Evolutionary conservation across 192 early-diverging fungal genomes (phyloP).

Genomic region (Chytriomyces hyalinus): DNA sequence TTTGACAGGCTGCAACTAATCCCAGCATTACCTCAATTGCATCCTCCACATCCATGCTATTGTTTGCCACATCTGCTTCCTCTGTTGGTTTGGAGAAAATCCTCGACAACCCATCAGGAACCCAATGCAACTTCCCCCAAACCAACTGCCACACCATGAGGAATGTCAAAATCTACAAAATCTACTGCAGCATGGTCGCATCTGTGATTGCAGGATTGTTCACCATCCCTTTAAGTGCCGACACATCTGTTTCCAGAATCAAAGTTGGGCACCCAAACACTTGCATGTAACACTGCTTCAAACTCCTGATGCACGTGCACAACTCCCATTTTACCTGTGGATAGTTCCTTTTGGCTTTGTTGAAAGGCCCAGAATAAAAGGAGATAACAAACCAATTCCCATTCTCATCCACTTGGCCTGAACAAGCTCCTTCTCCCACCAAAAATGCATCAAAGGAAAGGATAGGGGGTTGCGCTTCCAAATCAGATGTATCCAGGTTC

Average conservation of each 20-base stretch:
- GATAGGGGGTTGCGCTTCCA: not conserved
- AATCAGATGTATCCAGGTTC: not conserved
- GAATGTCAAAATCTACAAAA: not conserved
- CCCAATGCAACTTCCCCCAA: not conserved
- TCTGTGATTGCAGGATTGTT: slow-evolving; percentile 6
- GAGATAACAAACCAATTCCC: not conserved
- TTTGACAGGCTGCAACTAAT: too few species aligned
- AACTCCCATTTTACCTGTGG: slow-evolving; percentile 3
- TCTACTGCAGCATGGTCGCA: not conserved
- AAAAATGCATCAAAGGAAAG: not conserved
- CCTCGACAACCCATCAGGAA: slow-evolving; percentile 4
- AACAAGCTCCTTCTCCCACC: slow-evolving; percentile 5
- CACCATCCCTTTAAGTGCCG: not conserved
- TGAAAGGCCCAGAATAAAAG: not conserved
- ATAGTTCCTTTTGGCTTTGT: not conserved
- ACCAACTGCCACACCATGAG: not conserved
- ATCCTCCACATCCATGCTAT: not conserved
- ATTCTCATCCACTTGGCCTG: not conserved
- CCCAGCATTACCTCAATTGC: too few species aligned
- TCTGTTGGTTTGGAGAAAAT: slow-evolving; percentile 7
- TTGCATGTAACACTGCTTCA: not conserved
- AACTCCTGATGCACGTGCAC: not conserved
- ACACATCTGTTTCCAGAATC: not conserved
- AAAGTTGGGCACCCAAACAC: not conserved
- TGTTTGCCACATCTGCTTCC: not conserved